Conservation (phyloP, 2,329 filamentous ascomycete species). For the Xylariaceae sp. region DNA sequence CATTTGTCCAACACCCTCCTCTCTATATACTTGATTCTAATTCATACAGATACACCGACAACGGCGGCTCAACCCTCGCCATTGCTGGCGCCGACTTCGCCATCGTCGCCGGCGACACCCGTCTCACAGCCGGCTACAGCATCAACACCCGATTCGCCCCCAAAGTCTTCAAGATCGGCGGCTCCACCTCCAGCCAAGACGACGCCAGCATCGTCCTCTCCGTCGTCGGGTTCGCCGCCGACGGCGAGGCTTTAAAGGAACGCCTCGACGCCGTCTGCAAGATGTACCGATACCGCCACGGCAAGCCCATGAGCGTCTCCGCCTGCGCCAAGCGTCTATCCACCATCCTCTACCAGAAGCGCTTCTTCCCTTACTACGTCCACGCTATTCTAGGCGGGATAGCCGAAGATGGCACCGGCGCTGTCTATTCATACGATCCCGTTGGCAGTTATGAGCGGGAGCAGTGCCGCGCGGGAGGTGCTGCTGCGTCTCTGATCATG, state of each 20-base stretch:
- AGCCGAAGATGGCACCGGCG: slow-evolving; percentile 91
- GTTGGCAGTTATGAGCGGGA: slow-evolving; percentile 97
- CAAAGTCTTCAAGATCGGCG: slow-evolving; percentile 96
- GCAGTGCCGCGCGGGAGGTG: slow-evolving; percentile 89
- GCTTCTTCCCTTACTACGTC: slow-evolving; percentile 99
- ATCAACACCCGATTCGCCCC: slow-evolving; percentile 96
- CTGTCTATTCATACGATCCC: slow-evolving; percentile 95
- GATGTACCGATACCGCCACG: slow-evolving; percentile 98
- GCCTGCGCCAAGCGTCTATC: slow-evolving; percentile 93
- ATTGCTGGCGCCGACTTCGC: slow-evolving; percentile 93
- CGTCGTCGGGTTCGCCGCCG: slow-evolving; percentile 92
- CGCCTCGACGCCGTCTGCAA: slow-evolving; percentile 92
- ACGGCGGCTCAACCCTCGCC: slow-evolving; percentile 92
- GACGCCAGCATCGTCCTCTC: slow-evolving; percentile 86
- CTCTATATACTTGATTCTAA: not conserved
- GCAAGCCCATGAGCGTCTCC: slow-evolving; percentile 90
- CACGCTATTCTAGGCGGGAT: slow-evolving; percentile 90
- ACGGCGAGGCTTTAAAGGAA: slow-evolving; percentile 90
- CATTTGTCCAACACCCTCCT: not conserved
- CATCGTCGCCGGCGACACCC: slow-evolving; percentile 95
- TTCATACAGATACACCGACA: slow-evolving; percentile 79
- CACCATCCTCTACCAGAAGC: slow-evolving; percentile 94
- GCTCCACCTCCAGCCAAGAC: slow-evolving; percentile 78
- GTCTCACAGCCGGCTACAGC: slow-evolving; percentile 92
- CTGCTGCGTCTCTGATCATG: slow-evolving; percentile 93